Conservation (phyloP, 1,284 basidiomycete species). For the Lentinula novae-zelandiae region DNA sequence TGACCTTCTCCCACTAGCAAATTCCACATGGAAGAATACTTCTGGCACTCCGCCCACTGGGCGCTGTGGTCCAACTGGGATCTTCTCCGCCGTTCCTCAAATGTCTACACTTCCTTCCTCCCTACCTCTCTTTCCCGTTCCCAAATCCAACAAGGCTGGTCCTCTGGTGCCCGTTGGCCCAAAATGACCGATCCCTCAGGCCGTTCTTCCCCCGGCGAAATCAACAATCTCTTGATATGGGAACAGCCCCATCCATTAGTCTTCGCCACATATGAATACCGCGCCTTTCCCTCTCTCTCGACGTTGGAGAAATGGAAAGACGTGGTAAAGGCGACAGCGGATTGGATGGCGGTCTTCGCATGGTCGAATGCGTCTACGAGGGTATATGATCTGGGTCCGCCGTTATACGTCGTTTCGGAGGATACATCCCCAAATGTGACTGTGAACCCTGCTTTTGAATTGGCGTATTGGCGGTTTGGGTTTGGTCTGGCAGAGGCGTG, state of each 20-base stretch:
- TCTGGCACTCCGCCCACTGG: constrained; percentile 61
- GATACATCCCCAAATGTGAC: constrained; percentile 54
- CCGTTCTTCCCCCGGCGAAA: constrained; percentile 53
- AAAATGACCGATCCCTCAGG: constrained; percentile 64
- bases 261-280: constrained; percentile 57
- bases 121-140: constrained; percentile 39
- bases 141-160: constrained; percentile 48
- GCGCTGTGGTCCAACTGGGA: constrained; percentile 60
- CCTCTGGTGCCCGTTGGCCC: constrained; percentile 53
- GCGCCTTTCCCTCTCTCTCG: constrained; percentile 33
- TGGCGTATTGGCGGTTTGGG: constrained; percentile 56
- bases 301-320: constrained; percentile 48
- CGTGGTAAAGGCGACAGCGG: constrained; percentile 48
- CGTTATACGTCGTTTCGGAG: constrained; percentile 55
- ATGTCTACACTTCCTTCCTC: constrained; percentile 47
- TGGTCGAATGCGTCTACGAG: constrained; percentile 44
- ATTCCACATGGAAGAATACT: constrained; percentile 63
- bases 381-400: constrained; percentile 54
- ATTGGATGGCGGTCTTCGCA: constrained; percentile 59
- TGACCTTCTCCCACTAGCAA: constrained; percentile 26
- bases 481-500: constrained; percentile 45
- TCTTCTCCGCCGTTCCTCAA: constrained; percentile 40
- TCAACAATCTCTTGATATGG: constrained; percentile 63
- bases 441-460: constrained; percentile 52
- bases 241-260: constrained; percentile 57